These are phyloP conservation scores for Amborella trichopoda DNA, from an alignment of 164 flowering plant genomes.

Conservation along the genomic window DNA sequence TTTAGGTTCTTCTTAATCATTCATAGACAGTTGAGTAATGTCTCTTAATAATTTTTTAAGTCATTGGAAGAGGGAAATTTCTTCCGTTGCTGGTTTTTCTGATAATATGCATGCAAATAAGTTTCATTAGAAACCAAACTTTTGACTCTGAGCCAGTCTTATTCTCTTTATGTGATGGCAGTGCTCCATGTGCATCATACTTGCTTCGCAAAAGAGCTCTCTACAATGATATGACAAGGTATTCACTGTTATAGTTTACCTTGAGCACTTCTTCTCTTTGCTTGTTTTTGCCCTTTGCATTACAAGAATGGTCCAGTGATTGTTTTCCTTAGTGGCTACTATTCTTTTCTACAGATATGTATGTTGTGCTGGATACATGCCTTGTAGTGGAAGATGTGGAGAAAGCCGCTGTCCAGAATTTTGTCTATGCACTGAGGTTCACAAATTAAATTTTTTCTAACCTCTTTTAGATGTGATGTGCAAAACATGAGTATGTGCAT, in stretches of 20 bases:
- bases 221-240: slow-evolving; percentile 95
- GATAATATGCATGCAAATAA: no score
- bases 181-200: slow-evolving; percentile 95
- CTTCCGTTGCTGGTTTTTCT: no score
- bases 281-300: not conserved
- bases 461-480: not conserved
- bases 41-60: no score
- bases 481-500: no score
- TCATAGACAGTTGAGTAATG: no score
- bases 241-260: slow-evolving; percentile 6
- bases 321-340: no score
- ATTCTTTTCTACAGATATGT: slow-evolving; percentile 20
- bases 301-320: no score
- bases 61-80: no score
- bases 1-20: no score
- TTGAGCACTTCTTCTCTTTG: not conserved
- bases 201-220: slow-evolving; percentile 91
- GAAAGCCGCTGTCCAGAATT: slow-evolving; percentile 51
- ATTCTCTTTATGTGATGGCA: no score
- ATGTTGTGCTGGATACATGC: slow-evolving; percentile 57
- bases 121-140: no score
- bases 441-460: not conserved
- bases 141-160: no score
- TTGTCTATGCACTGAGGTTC: slow-evolving; percentile 52
- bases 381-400: slow-evolving; percentile 61